Conservation (phyloP, 1,284 basidiomycete genomes). For the Anthracocystis walkeri region DNA sequence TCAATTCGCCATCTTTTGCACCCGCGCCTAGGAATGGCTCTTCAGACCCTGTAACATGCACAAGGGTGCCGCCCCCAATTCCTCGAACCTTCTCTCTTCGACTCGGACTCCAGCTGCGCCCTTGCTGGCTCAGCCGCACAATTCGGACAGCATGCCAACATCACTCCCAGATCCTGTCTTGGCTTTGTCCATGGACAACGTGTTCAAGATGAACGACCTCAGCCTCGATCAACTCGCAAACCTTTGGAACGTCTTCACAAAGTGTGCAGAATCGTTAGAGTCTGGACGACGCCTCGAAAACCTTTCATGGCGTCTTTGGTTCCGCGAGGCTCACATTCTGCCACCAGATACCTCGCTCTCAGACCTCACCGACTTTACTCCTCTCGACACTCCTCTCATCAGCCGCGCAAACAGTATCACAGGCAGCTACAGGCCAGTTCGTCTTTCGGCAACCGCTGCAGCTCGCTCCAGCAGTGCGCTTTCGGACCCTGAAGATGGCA, state of each 20-base stretch:
- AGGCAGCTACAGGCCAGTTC: slow-evolving; percentile 43
- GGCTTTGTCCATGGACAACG: slow-evolving; percentile 57
- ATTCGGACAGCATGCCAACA: slow-evolving; percentile 34
- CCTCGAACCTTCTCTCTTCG: slow-evolving; percentile 7
- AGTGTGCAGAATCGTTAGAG: slow-evolving; percentile 81
- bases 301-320: slow-evolving; percentile 86
- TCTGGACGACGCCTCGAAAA: slow-evolving; percentile 84
- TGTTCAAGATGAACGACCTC: slow-evolving; percentile 56
- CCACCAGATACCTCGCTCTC: slow-evolving; percentile 58
- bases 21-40: slow-evolving; percentile 29
- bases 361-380: slow-evolving; percentile 56
- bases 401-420: slow-evolving; percentile 57
- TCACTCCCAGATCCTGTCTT: slow-evolving; percentile 58
- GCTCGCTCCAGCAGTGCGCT: slow-evolving; percentile 29
- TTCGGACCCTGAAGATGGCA: slow-evolving; percentile 54
- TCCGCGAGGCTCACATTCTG: slow-evolving; percentile 73
- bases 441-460: slow-evolving; percentile 14
- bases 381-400: slow-evolving; percentile 52
- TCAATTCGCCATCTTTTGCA: not conserved
- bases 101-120: slow-evolving; percentile 1
- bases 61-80: slow-evolving; percentile 17
- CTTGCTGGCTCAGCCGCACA: slow-evolving; percentile 13
- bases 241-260: slow-evolving; percentile 77
- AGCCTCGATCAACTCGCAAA: slow-evolving; percentile 59
- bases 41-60: slow-evolving; percentile 38